A percentile compares a stretch with the other conserved stretches of the same genome.
phyloP scores from a whole-genome alignment of 345 rosid genomes.

The Arabidopsis thaliana region DNA sequence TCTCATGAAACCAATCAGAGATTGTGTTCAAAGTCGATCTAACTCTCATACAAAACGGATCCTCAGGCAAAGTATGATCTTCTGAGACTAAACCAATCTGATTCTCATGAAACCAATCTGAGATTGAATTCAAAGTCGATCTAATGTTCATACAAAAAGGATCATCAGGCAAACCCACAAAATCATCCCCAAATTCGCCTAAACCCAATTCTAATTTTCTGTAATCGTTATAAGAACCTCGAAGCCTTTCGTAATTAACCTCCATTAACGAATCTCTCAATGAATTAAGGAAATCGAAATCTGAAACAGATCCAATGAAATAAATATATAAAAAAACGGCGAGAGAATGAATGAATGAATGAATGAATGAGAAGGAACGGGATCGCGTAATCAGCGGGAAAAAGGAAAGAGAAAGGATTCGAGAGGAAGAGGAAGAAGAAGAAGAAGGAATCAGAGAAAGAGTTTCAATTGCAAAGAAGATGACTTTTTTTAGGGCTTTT shows the following conservation, averaged over 20 bases:
- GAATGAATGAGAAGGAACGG: slow-evolving; percentile 11
- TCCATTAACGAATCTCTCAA: slow-evolving; percentile 15
- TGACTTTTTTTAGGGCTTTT: slow-evolving; percentile 5
- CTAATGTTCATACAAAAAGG: slow-evolving; percentile 42
- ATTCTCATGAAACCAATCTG: slow-evolving; percentile 39
- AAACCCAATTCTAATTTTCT: background rate
- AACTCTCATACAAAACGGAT: slow-evolving; percentile 32
- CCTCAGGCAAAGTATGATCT: background rate
- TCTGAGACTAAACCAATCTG: slow-evolving; percentile 21
- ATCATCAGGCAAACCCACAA: slow-evolving; percentile 40
- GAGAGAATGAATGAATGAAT: slow-evolving; percentile 21
- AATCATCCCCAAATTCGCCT: background rate
- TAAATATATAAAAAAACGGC: background rate
- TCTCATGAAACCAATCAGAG: slow-evolving; percentile 39
- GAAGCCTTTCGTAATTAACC: slow-evolving; percentile 14
- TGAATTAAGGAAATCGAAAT: background rate
- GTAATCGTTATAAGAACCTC: slow-evolving; percentile 6
- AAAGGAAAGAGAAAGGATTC: background rate
- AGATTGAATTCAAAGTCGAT: slow-evolving; percentile 31
- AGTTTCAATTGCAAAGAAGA: background rate
- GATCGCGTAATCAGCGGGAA: slow-evolving; percentile 23
- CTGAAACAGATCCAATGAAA: slow-evolving; percentile 23
- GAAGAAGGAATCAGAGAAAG: slow-evolving; percentile 23
- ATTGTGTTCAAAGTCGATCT: slow-evolving; percentile 35
- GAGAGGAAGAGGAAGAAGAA: slow-evolving; percentile 25